Evolutionary conservation across 305 asterid species (phyloP), one percentile per base, ranked within the genome.

Genomic region (Fraxinus angustifolia): DNA sequence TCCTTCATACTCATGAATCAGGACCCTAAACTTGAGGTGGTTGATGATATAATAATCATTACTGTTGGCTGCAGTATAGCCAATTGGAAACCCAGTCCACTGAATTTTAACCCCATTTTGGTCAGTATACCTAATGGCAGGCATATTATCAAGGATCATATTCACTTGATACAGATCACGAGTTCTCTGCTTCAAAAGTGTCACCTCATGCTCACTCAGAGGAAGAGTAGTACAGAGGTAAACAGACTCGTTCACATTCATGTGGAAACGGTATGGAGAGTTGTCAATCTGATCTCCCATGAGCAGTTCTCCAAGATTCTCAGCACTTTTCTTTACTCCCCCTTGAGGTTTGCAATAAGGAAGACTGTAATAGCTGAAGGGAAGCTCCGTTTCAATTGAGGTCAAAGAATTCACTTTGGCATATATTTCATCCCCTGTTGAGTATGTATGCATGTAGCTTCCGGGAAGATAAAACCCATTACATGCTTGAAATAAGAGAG

Each of bases 261-360:
- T 93, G 62, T 85, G 83, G 84, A 93, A 92, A 78, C 90, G 94
- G 80, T 91, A 94, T 7, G 97, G 96, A 67, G 98, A 92, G 81
- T 90, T 94, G 83, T 92, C 95, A 50, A 94, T 94, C 79, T 91
- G 96, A 87, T 94, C 98, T 67, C 98, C 98, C 97, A 94, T 91
- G 16, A 94, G 90, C 81, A 94, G 85, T 85, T 92, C 97, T 77
- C 98, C 98, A 16, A 94, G 93, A 87, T 92, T 94, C 88, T 94
- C 98, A 35, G 95, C 97, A 85, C 97, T 92, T 82, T 94, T 91
- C 90, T 90, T 94, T 7, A 94, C 76, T 81, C 92, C 97, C 53
- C 86, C 91, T 26, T 4, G 83, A 70, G 98, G 97, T 79, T 60
- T 38, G 87, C 98, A 94, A 79, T 90, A 94, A 30, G 97, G 97